Conservation (phyloP, 2,329 filamentous ascomycete genomes). For the Hypoxylon sp. region DNA sequence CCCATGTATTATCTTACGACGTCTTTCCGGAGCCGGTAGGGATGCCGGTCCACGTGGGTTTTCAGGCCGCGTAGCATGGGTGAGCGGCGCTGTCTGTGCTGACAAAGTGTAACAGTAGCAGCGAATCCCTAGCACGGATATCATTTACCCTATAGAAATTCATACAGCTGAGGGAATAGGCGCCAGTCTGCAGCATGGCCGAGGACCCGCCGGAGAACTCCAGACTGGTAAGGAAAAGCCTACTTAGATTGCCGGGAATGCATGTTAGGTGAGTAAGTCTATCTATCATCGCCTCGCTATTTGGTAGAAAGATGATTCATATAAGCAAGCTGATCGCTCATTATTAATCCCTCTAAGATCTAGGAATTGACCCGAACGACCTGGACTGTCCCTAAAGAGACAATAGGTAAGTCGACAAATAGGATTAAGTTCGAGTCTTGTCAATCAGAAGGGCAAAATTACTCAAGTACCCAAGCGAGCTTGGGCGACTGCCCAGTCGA, state of each 20-base stretch:
- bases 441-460: constrained; percentile 9
- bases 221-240: constrained; percentile 9
- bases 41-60: constrained; percentile 26
- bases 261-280: constrained; percentile 11
- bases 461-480: neutral
- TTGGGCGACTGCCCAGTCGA: constrained; percentile 2
- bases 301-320: constrained; percentile 4
- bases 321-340: constrained; percentile 12
- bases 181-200: constrained; percentile 29
- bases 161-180: constrained; percentile 13
- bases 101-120: constrained; percentile 39
- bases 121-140: constrained; percentile 18
- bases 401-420: neutral
- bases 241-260: constrained; percentile 18
- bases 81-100: constrained; percentile 21
- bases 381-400: constrained; percentile 13
- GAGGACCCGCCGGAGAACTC: constrained; percentile 15
- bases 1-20: constrained; percentile 33
- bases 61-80: constrained; percentile 29
- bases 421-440: constrained; percentile 2
- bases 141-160: constrained; percentile 14
- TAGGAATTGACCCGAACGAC: constrained; percentile 13
- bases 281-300: constrained; percentile 19
- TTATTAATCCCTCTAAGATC: constrained; percentile 27
- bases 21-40: constrained; percentile 26